phyloP scores from a whole-genome alignment of 1,284 basidiomycete genomes.

The Tetrapyrgos nigripes region DNA sequence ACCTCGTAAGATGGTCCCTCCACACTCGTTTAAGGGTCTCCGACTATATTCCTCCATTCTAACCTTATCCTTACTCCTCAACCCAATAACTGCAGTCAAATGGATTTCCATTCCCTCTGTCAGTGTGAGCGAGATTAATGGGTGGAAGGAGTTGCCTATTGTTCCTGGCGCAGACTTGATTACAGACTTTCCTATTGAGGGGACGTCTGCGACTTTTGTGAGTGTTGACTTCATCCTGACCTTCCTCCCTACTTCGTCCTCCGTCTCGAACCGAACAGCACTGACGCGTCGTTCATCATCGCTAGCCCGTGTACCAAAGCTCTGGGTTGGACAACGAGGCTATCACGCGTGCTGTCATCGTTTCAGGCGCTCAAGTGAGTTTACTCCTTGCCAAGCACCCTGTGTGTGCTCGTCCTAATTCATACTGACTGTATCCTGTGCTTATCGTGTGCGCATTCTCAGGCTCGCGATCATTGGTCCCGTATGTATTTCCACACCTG shows the following conservation, averaged over 20 bases:
- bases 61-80: no score
- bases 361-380: not conserved
- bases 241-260: no score
- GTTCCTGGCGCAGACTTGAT: not conserved
- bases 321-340: not conserved
- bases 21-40: no score
- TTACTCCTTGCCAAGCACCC: not conserved
- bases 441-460: not conserved
- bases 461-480: conserved; percentile 6
- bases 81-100: not conserved
- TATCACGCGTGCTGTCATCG: conserved; percentile 4
- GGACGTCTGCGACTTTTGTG: not conserved
- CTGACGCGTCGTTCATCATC: no score
- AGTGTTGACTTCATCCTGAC: not conserved
- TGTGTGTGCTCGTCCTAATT: no score
- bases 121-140: not conserved
- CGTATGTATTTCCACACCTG: not conserved
- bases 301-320: conserved; percentile 7
- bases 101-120: not conserved
- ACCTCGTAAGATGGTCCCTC: no score
- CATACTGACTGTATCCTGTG: no score
- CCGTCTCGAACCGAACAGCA: no score
- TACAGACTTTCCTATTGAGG: not conserved
- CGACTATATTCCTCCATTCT: no score
- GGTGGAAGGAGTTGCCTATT: not conserved